phyloP scores from a whole-genome alignment of 2,329 filamentous ascomycete species.

The Fusarium solani-melongenae region DNA sequence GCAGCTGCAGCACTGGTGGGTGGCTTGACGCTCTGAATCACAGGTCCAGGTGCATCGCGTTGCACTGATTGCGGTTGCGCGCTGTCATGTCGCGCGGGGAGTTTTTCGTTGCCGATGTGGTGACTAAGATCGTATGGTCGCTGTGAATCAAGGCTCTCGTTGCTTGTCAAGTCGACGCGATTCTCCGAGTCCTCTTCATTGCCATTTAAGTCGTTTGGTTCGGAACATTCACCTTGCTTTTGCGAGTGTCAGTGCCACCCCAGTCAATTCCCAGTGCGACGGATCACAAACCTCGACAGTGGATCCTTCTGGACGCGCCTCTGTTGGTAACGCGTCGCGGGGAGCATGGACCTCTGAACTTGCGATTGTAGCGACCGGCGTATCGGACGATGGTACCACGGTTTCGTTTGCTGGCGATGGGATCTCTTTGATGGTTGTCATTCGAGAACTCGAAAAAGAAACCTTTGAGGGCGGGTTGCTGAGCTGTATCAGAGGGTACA shows the following conservation, averaged over 20 bases:
- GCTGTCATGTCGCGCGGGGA: conserved; percentile 36
- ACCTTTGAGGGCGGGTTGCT: conserved; percentile 27
- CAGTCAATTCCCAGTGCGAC: conserved; percentile 38
- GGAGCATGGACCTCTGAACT: conserved; percentile 8
- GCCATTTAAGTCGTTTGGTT: conserved; percentile 17
- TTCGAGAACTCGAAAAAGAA: conserved; percentile 5
- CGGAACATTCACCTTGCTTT: conserved; percentile 40
- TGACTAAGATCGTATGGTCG: conserved; percentile 2
- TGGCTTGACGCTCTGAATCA: conserved; percentile 31
- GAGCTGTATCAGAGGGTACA: conserved; percentile 22
- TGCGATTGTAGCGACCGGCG: conserved; percentile 1
- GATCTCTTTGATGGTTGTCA: conserved; percentile 1
- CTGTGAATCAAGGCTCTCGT: conserved; percentile 1
- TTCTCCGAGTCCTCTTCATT: conserved; percentile 21
- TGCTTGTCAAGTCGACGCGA: conserved; percentile 24
- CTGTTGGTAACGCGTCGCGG: conserved; percentile 28
- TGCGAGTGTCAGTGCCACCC: conserved; percentile 43
- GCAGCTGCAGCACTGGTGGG: conserved; percentile 27
- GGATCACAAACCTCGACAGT: conserved; percentile 34
- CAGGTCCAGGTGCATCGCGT: conserved; percentile 31
- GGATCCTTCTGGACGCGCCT: conserved; percentile 30
- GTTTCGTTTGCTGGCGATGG: conserved; percentile 14
- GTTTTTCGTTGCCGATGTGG: conserved; percentile 5
- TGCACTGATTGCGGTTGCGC: conserved; percentile 28
- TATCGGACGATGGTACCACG: conserved; percentile 15